Base-by-base conservation (phyloP, 345 rosid genomes). In the Combretum micranthum region DNA sequence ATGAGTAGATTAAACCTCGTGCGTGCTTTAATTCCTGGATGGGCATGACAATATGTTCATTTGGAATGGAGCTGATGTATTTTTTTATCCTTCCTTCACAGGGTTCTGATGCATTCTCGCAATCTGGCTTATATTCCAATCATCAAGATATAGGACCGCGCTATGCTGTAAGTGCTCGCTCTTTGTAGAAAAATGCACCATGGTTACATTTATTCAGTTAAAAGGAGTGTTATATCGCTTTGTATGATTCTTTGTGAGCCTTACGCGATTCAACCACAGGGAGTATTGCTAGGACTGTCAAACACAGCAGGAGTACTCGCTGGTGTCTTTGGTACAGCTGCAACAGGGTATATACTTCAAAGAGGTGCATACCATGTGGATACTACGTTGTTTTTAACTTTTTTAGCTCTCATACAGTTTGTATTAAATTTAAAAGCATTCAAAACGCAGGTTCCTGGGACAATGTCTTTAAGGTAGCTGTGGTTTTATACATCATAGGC, bases 61-160 rank as follows among this genome's bases (percentile, higher is more conserved):
- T 25, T 25, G 32, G 32, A 32, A 7, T 2, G 45, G 57, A 20
- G 47, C 47, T 57, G 47, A 44, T 22, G 21, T 61, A 42, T 20
- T 42, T 51, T 50, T n/a, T 47, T 19, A 15, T 26, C 51, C 64
- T 57, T 66, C 60, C 60, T 64, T 69, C 59, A 49, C 76, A 88
- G 98, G 98, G 96, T 47, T 80, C 93, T 47, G 96, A 92, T 66
- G 96, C 98, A 57, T 92, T 92, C 72, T 92, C 96, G 9, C 98
- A 92, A 59, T 92, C 96, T 20, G 98, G 98, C 66, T 89, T 92
- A 56, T 92, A 88, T 67, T 92, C 98, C 68, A 88, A 88, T 76
- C 98, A 92, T 75, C 98, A 92, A 81, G 96, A 88, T 75, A 92
- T 92, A 71, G 96, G 93, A 61, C 96, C 90, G 0, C 95, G 96